phyloP scores from a whole-genome alignment of 768 basidiomycete genomes.

The Pleurotus djamor region DNA sequence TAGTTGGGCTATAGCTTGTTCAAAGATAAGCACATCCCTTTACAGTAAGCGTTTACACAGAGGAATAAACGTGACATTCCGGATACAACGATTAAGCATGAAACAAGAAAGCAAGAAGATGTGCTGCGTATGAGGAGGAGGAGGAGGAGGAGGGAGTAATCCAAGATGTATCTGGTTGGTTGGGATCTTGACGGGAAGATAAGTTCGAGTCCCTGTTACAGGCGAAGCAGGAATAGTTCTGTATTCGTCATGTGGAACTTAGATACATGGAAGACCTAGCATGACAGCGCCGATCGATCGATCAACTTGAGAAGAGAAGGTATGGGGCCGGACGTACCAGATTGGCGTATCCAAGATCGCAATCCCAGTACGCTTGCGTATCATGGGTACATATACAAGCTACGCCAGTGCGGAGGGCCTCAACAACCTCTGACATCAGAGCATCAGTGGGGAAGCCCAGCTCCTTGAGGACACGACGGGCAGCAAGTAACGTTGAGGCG shows the following conservation, averaged over 20 bases:
- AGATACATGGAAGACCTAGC: background rate
- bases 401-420: background rate
- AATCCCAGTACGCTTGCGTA: background rate
- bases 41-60: no score
- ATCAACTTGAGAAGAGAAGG: background rate
- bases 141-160: background rate
- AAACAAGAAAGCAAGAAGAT: no score
- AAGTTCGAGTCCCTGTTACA: background rate
- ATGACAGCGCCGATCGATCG: background rate
- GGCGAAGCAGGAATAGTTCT: background rate
- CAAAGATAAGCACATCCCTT: no score
- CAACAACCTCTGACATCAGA: background rate
- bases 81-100: no score
- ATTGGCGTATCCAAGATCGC: background rate
- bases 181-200: background rate
- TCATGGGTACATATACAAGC: background rate
- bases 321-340: background rate
- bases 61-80: no score
- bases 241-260: background rate
- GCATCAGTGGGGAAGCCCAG: background rate
- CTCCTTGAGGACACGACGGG: background rate
- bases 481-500: background rate
- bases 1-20: no score
- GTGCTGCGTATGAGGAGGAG: no score
- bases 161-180: background rate